Evolutionary conservation across 345 rosid species (phyloP).

Genomic region (Excoecaria agallocha): DNA sequence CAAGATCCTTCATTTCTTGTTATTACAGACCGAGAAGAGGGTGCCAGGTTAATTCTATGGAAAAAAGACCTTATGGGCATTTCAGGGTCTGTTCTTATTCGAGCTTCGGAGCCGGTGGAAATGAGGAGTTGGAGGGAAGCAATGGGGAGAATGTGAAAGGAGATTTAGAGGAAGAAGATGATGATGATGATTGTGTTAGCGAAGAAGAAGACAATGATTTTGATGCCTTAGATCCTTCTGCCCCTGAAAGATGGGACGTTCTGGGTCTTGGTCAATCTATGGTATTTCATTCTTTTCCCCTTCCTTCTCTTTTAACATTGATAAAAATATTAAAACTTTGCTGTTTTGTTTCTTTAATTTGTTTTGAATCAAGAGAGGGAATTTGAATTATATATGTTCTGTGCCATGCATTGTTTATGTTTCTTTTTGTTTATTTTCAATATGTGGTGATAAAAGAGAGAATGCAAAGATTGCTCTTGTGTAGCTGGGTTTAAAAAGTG

Average conservation of each 20-base stretch:
- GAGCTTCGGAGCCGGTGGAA: constrained; percentile 20
- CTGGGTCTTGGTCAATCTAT: constrained; percentile 97
- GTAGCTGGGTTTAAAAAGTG: not conserved
- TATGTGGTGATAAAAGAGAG: not conserved
- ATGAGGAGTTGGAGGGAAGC: constrained; percentile 37
- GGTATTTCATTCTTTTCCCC: constrained; percentile 36
- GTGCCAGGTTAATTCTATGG: constrained; percentile 34
- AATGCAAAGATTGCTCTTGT: not conserved
- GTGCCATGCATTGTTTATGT: not conserved
- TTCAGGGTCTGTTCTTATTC: constrained; percentile 32
- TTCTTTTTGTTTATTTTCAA: not conserved
- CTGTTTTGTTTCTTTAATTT: constrained; percentile 2
- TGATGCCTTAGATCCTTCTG: constrained; percentile 23
- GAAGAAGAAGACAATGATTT: constrained; percentile 29
- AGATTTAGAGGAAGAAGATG: constrained; percentile 36
- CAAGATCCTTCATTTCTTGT: constrained; percentile 21
- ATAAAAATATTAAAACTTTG: not conserved
- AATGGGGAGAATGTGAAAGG: constrained; percentile 30
- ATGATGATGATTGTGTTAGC: constrained; percentile 24
- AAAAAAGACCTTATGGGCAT: constrained; percentile 26
- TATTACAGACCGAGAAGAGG: constrained; percentile 16
- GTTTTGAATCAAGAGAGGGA: not conserved
- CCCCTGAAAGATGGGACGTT: constrained; percentile 89
- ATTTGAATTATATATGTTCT: not conserved
- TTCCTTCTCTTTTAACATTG: not conserved